Conservation (phyloP, 192 early-diverging fungal genomes). For the Linnemannia exigua region DNA sequence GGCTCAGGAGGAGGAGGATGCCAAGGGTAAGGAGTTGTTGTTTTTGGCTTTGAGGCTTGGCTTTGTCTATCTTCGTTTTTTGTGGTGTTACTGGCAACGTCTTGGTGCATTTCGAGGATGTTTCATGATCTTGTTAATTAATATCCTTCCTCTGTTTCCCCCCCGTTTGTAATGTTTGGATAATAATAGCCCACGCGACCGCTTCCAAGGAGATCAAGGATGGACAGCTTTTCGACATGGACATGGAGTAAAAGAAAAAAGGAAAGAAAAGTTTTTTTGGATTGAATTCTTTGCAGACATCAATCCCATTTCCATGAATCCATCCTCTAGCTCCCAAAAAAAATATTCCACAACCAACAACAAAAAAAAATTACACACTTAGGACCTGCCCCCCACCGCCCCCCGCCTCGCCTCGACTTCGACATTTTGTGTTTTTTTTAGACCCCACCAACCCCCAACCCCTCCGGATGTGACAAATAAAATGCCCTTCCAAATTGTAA, state of each 20-base stretch:
- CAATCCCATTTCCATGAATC: too few species aligned
- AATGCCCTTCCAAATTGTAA: too few species aligned
- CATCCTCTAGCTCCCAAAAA: too few species aligned
- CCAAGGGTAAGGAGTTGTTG: conserved; percentile 35
- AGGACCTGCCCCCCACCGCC: background rate
- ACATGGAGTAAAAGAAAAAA: conserved; percentile 42
- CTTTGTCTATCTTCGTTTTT: too few species aligned
- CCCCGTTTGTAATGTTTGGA: background rate
- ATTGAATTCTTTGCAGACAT: too few species aligned
- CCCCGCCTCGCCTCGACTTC: background rate
- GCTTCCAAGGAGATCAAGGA: conserved; percentile 57
- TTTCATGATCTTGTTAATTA: background rate
- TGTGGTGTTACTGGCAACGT: background rate
- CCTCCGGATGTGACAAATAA: too few species aligned
- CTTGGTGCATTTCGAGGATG: background rate
- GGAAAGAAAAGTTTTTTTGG: background rate
- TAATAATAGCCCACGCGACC: conserved; percentile 34
- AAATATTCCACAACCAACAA: too few species aligned
- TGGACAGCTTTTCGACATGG: conserved; percentile 52
- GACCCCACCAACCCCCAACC: background rate
- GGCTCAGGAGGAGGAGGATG: conserved; percentile 55
- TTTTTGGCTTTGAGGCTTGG: too few species aligned
- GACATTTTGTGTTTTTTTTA: conserved; percentile 7
- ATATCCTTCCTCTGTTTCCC: background rate
- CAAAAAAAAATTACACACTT: too few species aligned